These are phyloP conservation scores for Salix exigua DNA, from an alignment of 345 rosid genomes.

Conservation along the genomic window DNA sequence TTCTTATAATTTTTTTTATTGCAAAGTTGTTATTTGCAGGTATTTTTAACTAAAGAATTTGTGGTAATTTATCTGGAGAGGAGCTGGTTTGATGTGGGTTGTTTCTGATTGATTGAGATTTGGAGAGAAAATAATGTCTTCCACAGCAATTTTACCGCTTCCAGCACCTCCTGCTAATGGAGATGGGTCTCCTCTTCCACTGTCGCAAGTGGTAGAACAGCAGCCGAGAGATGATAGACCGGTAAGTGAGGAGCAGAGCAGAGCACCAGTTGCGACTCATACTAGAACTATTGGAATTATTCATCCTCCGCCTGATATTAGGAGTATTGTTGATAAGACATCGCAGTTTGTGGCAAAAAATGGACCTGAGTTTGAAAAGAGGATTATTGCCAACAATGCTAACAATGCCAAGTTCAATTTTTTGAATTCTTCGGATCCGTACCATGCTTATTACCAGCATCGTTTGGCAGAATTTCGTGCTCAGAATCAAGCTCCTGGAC, in stretches of 20 bases:
- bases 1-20: background rate
- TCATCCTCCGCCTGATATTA: slow-evolving; percentile 81
- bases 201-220: slow-evolving; percentile 50
- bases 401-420: slow-evolving; percentile 72
- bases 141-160: slow-evolving; percentile 58
- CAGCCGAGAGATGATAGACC: slow-evolving; percentile 31
- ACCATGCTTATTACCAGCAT: slow-evolving; percentile 76
- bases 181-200: slow-evolving; percentile 54
- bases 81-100: background rate
- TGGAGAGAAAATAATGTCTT: slow-evolving; percentile 35
- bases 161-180: slow-evolving; percentile 77
- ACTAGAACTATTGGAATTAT: slow-evolving; percentile 78
- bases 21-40: background rate
- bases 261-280: slow-evolving; percentile 61
- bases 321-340: slow-evolving; percentile 76
- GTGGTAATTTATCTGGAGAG: background rate
- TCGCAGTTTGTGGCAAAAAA: slow-evolving; percentile 68
- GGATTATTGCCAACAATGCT: slow-evolving; percentile 62
- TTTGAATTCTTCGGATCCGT: slow-evolving; percentile 60
- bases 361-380: slow-evolving; percentile 77
- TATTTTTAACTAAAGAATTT: too few relatives aligned
- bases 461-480: slow-evolving; percentile 61
- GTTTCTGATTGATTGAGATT: background rate
- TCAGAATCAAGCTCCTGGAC: slow-evolving; percentile 48
- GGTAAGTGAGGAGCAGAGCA: slow-evolving; percentile 40